A percentile compares a stretch with the other conserved stretches of the same genome.
Evolutionary conservation across 2,329 filamentous ascomycete species (phyloP).

Genomic region (Dryadomyces quercivorus): DNA sequence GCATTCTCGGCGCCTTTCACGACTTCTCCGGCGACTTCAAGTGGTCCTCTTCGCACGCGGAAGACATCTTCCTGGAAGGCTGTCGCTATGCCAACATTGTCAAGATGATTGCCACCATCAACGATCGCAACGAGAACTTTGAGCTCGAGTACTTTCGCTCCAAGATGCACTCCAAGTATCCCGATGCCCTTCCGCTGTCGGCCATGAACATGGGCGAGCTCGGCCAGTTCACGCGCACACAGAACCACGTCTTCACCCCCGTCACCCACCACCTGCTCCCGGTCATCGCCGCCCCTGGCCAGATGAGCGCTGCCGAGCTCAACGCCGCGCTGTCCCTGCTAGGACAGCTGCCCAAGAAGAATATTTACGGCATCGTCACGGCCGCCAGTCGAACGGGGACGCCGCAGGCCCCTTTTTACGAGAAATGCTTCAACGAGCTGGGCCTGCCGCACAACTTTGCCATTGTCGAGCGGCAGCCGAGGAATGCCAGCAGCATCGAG

Average conservation of each 20-base stretch:
- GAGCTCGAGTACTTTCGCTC: constrained; percentile 83
- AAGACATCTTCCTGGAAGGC: constrained; percentile 59
- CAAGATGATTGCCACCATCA: constrained; percentile 82
- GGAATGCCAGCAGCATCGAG: constrained; percentile 54
- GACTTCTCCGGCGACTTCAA: constrained; percentile 77
- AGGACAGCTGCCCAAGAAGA: constrained; percentile 67
- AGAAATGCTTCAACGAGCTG: constrained; percentile 71
- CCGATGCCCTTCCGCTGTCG: constrained; percentile 61
- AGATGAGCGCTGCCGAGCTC: constrained; percentile 76
- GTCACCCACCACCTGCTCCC: constrained; percentile 78
- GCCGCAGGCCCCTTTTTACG: constrained; percentile 73
- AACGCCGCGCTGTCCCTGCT: constrained; percentile 68
- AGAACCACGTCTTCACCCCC: constrained; percentile 79
- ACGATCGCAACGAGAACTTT: constrained; percentile 75
- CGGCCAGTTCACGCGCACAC: constrained; percentile 71
- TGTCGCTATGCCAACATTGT: constrained; percentile 71
- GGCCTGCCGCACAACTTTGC: constrained; percentile 76
- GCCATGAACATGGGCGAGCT: constrained; percentile 79
- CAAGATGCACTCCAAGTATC: constrained; percentile 55
- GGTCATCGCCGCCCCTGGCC: constrained; percentile 73
- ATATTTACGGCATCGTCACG: constrained; percentile 69
- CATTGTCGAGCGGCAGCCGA: constrained; percentile 58
- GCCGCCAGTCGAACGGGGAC: constrained; percentile 49
- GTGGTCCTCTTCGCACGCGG: constrained; percentile 65
- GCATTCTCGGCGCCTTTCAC: constrained; percentile 85